phyloP scores from a whole-genome alignment of 768 basidiomycete genomes.

The Russula virescens region DNA sequence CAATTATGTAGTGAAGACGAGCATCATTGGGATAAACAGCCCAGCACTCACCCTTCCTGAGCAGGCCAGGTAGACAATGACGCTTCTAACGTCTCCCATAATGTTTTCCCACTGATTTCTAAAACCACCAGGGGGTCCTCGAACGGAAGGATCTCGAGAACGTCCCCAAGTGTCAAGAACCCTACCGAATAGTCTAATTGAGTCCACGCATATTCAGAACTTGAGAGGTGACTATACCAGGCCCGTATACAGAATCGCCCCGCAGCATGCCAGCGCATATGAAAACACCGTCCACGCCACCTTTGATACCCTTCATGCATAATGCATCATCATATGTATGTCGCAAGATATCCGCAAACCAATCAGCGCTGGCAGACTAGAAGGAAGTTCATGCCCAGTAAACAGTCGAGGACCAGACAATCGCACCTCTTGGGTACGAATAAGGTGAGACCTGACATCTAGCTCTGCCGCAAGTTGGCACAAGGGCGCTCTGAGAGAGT shows the following conservation, averaged over 20 bases:
- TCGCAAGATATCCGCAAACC: slow-evolving; percentile 79
- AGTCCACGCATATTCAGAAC: background rate
- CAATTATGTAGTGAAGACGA: background rate
- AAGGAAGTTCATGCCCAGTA: background rate
- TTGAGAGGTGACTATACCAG: slow-evolving; percentile 42
- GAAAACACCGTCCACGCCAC: slow-evolving; percentile 73
- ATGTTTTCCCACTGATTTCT: slow-evolving; percentile 67
- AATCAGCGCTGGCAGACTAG: slow-evolving; percentile 68
- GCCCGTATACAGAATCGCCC: slow-evolving; percentile 80
- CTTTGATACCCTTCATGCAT: slow-evolving; percentile 44
- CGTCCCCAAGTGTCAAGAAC: slow-evolving; percentile 73
- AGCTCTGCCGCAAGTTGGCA: slow-evolving; percentile 63
- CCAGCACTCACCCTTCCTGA: slow-evolving; percentile 68
- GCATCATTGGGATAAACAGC: background rate
- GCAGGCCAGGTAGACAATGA: slow-evolving; percentile 76
- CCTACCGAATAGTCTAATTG: slow-evolving; percentile 37
- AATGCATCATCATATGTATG: slow-evolving; percentile 77
- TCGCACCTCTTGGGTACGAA: slow-evolving; percentile 67
- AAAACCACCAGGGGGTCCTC: slow-evolving; percentile 80
- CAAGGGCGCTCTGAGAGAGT: slow-evolving; percentile 66
- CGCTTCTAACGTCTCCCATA: slow-evolving; percentile 77
- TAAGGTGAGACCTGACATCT: slow-evolving; percentile 68
- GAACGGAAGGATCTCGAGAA: slow-evolving; percentile 85
- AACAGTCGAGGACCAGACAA: slow-evolving; percentile 7
- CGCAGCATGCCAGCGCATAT: slow-evolving; percentile 80